phyloP scores from a whole-genome alignment of 1,284 basidiomycete genomes.

The Prillingera fragicola region DNA sequence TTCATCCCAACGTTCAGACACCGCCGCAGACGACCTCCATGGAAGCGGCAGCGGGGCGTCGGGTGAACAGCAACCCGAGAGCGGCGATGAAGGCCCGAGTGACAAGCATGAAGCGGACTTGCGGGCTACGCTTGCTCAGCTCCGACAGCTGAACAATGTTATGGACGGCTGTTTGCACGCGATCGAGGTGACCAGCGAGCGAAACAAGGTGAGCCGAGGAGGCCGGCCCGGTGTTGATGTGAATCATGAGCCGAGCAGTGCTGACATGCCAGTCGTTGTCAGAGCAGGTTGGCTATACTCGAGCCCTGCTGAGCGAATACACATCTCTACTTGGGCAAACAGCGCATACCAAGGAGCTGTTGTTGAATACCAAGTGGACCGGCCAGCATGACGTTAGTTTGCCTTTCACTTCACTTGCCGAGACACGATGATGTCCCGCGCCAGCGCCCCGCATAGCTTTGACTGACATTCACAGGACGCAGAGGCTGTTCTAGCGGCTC shows the following conservation, averaged over 20 bases:
- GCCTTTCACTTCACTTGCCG: not conserved
- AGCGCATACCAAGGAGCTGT: conserved; percentile 40
- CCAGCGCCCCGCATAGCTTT: no score
- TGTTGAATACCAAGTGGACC: conserved; percentile 42
- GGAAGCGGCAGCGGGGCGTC: no score
- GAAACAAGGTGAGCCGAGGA: conserved; percentile 41
- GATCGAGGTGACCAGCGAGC: conserved; percentile 35
- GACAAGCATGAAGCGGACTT: conserved; percentile 21
- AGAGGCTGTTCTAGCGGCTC: conserved; percentile 26
- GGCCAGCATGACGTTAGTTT: conserved; percentile 41
- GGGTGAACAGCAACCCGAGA: not conserved
- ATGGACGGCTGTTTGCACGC: conserved; percentile 43
- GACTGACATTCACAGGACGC: conserved; percentile 25
- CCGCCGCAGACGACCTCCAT: no score
- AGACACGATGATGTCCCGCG: no score
- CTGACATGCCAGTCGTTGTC: no score
- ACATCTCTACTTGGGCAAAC: conserved; percentile 42
- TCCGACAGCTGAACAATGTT: conserved; percentile 43
- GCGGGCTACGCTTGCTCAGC: conserved; percentile 40
- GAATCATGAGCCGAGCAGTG: no score
- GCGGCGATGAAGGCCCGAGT: no score
- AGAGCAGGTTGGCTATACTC: no score
- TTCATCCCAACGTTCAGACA: no score
- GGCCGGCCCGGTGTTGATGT: no score
- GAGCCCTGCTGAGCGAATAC: conserved; percentile 41